These are phyloP conservation scores for Trichoderma simmonsii DNA, from an alignment of 2,329 filamentous ascomycete genomes.

Conservation along the genomic window DNA sequence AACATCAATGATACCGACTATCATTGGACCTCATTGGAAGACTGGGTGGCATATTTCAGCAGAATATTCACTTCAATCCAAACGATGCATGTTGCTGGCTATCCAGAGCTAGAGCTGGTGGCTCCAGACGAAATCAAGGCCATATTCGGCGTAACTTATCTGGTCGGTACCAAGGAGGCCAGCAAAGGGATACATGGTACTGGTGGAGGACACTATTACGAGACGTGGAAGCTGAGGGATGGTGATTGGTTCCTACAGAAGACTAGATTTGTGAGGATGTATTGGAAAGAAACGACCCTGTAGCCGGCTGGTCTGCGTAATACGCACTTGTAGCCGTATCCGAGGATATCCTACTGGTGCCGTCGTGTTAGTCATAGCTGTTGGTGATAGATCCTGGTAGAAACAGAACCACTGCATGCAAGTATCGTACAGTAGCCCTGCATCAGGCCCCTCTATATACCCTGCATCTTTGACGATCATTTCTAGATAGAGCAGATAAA, in stretches of 20 bases:
- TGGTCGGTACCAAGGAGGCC: not conserved
- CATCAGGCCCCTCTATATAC: too few relatives aligned
- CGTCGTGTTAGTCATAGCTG: too few relatives aligned
- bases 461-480: too few relatives aligned
- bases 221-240: conserved; percentile 8
- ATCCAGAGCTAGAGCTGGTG: not conserved
- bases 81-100: not conserved
- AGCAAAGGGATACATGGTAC: not conserved
- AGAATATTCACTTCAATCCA: not conserved
- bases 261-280: not conserved
- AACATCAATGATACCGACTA: not conserved
- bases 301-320: not conserved
- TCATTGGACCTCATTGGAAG: not conserved
- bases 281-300: not conserved
- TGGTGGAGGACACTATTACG: not conserved
- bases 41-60: not conserved
- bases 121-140: not conserved
- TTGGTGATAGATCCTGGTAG: too few relatives aligned
- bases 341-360: too few relatives aligned
- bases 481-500: too few relatives aligned
- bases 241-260: not conserved
- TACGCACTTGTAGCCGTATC: too few relatives aligned
- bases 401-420: too few relatives aligned
- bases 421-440: too few relatives aligned
- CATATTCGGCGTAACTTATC: not conserved